Base-by-base conservation (phyloP, 306 rosid species). In the Luffa acutangula region DNA sequence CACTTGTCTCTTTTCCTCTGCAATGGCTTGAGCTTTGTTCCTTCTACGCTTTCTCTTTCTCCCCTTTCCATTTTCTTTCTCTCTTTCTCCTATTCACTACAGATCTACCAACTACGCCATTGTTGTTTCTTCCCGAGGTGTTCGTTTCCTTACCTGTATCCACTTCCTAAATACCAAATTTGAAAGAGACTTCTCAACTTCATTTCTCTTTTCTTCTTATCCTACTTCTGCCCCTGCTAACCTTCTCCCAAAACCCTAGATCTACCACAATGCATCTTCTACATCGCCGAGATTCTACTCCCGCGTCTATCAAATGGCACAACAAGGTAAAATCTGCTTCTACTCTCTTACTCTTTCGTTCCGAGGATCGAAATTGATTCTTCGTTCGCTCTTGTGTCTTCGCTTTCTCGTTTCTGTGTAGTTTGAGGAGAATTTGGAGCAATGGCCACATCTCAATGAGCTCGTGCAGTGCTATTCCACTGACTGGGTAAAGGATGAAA, bases 391-490 rank as follows among this genome's bases (percentile, higher is more conserved):
- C 17, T 75, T 57, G 11, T 14, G 7, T 33, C 33, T 54, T 41
- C 0, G 43, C 21, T 62, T 25, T 43, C 75, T 18, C 75, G 80
- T 77, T 43, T 70, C 6, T 66, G 78, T 74, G 87, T 71, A 95
- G 97, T 90, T 91, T 79, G 96, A 93, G 31, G 97, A 93, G 87
- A 95, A 95, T 87, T 85, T 95, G 90, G 99, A 95, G 90, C 99
- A 95, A 83, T 93, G 97, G 96, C 99, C 99, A 34, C 97, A 93
- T 82, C 91, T 95, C 84, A 95, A 88, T 73, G 99, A 95, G 80
- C 85, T 95, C 75, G 97, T 91, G 49, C 99, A 93, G 82, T 95
- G 99, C 86, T 95, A 95, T 81, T 90, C 99, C 1, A 90, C 99
- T 7, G 99, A 95, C 83, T 91, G 96, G 99, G 97, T 95, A 3